These are phyloP conservation scores for Neopestalotiopsis rosae DNA, from an alignment of 2,329 filamentous ascomycete genomes.

Conservation along the genomic window DNA sequence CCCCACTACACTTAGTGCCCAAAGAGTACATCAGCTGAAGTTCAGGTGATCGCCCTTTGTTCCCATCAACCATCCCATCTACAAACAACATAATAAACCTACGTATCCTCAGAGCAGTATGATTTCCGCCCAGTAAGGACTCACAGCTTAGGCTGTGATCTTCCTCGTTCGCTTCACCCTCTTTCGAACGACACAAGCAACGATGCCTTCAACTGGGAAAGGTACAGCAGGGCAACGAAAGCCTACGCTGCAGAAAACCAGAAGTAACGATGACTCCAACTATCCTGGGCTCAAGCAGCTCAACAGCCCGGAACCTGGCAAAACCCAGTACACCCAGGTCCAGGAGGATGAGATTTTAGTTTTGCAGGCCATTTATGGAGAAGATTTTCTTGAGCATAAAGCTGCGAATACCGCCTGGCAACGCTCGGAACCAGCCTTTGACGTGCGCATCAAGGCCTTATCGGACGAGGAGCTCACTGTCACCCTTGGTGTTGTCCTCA, in stretches of 20 bases:
- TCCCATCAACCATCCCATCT: background rate
- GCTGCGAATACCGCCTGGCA: conserved; percentile 82
- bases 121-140: conserved; percentile 53
- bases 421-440: conserved; percentile 85
- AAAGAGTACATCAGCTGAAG: conserved; percentile 1
- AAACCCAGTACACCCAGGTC: conserved; percentile 77
- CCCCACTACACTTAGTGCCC: conserved; percentile 2
- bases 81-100: background rate
- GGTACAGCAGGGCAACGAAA: conserved; percentile 52
- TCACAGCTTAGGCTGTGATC: conserved; percentile 60
- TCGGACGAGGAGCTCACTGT: conserved; percentile 75
- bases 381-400: conserved; percentile 81
- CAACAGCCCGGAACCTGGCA: conserved; percentile 45
- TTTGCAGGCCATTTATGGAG: conserved; percentile 85
- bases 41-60: conserved; percentile 7
- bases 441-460: conserved; percentile 76
- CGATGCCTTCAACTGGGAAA: conserved; percentile 60
- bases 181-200: conserved; percentile 33
- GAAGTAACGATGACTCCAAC: conserved; percentile 52
- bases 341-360: conserved; percentile 89
- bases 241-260: conserved; percentile 47
- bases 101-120: conserved; percentile 37
- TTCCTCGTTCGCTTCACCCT: conserved; percentile 35
- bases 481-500: conserved; percentile 79
- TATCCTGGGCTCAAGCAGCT: conserved; percentile 57